Percentiles rank a stretch among this genome's conserved stretches.
Conservation (phyloP, 2,329 filamentous ascomycete genomes). For the Ampelomyces quisqualis region DNA sequence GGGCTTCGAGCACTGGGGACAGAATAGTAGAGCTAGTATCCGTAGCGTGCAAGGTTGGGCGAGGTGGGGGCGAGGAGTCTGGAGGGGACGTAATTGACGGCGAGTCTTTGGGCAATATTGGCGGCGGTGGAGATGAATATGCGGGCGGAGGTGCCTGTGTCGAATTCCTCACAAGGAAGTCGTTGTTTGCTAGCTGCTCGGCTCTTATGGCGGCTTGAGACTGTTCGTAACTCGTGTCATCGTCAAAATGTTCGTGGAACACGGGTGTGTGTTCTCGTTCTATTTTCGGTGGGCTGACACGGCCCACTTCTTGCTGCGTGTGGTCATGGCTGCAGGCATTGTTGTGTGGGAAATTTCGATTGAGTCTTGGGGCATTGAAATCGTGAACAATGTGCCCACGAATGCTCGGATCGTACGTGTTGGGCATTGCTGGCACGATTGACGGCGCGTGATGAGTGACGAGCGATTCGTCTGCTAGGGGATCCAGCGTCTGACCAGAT, state of each 20-base stretch:
- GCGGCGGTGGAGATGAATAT: constrained; percentile 17
- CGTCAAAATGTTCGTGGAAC: constrained; percentile 63
- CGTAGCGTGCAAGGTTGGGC: constrained; percentile 18
- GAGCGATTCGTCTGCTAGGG: constrained; percentile 52
- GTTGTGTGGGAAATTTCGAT: constrained; percentile 45
- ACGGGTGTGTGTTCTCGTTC: constrained; percentile 56
- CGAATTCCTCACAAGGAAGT: constrained; percentile 50
- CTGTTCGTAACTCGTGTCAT: constrained; percentile 47
- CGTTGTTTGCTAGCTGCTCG: constrained; percentile 51
- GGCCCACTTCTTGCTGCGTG: constrained; percentile 20
- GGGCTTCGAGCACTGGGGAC: constrained; percentile 39
- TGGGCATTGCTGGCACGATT: constrained; percentile 53
- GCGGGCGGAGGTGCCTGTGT: constrained; percentile 31
- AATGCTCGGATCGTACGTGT: constrained; percentile 64
- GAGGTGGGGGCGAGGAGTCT: constrained; percentile 8
- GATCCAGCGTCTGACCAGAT: constrained; percentile 54
- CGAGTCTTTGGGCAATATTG: neutral
- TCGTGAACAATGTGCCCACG: constrained; percentile 65
- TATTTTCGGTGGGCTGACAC: constrained; percentile 39
- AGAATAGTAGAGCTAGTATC: constrained; percentile 30
- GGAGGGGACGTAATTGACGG: constrained; percentile 8
- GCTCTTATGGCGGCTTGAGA: constrained; percentile 49
- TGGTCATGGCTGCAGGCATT: constrained; percentile 29
- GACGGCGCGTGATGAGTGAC: constrained; percentile 51
- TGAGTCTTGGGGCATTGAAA: constrained; percentile 61